Conservation (phyloP, 2,329 filamentous ascomycete genomes). For the Cercospora zeae-maydis region DNA sequence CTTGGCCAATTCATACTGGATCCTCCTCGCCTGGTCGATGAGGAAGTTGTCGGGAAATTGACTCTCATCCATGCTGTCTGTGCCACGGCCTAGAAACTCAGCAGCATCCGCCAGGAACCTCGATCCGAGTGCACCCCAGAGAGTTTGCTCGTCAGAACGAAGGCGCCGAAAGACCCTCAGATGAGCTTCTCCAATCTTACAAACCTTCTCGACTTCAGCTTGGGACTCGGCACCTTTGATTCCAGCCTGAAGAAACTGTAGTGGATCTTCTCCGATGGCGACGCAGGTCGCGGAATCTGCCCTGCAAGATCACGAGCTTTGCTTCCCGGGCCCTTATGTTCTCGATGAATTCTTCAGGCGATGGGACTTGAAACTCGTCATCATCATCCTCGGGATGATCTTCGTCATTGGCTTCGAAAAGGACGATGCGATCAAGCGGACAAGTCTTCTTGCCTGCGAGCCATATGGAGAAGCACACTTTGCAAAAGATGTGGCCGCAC, state of each 20-base stretch:
- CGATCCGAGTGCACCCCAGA: neutral
- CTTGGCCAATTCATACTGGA: neutral
- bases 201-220: neutral
- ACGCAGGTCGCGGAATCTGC: neutral
- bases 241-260: neutral
- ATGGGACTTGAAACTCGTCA: neutral
- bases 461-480: neutral
- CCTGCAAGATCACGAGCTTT: neutral
- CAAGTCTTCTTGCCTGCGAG: neutral
- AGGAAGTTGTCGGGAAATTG: neutral
- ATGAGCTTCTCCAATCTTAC: neutral
- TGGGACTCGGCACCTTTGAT: neutral
- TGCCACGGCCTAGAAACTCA: neutral
- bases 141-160: neutral
- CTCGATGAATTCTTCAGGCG: neutral
- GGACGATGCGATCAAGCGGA: neutral
- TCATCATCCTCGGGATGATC: neutral
- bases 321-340: neutral
- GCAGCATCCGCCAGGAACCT: neutral
- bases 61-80: neutral
- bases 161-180: neutral
- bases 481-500: conserved; percentile 3
- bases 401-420: neutral
- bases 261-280: neutral
- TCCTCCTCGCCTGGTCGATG: neutral